phyloP scores from a whole-genome alignment of 345 rosid species.

The Corchorus capsularis region DNA sequence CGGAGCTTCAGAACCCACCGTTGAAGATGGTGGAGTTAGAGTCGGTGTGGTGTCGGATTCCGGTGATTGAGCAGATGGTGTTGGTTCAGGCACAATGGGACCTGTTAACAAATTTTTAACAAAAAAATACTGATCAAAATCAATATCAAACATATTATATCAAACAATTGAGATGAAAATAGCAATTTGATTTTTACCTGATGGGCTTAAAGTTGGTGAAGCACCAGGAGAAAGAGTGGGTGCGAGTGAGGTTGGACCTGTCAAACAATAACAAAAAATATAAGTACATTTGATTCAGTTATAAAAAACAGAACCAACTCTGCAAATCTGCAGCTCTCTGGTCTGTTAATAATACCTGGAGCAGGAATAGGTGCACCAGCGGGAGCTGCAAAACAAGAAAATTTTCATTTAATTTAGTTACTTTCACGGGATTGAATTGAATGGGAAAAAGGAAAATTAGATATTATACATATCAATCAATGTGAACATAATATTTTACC shows the following conservation, averaged over 20 bases:
- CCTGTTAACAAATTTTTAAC: slow-evolving; percentile 33
- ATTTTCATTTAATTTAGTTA: slow-evolving; percentile 1
- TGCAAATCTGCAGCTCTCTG: not conserved
- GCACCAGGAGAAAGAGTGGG: slow-evolving; percentile 49
- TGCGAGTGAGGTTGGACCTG: slow-evolving; percentile 60
- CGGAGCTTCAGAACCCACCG: slow-evolving; percentile 36
- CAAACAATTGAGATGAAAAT: not conserved
- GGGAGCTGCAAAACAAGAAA: slow-evolving; percentile 40
- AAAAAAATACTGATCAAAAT: not conserved
- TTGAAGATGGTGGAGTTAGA: slow-evolving; percentile 51
- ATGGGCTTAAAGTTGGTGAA: slow-evolving; percentile 50
- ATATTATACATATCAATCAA: not conserved
- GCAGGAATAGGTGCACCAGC: slow-evolving; percentile 65
- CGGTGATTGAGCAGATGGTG: slow-evolving; percentile 57
- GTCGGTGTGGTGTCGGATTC: slow-evolving; percentile 51
- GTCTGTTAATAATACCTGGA: slow-evolving; percentile 57
- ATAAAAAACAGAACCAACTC: not conserved
- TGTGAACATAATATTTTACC: slow-evolving; percentile 28
- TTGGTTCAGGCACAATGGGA: slow-evolving; percentile 61
- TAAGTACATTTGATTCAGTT: not conserved
- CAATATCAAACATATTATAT: not conserved
- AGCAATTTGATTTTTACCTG: slow-evolving; percentile 35
- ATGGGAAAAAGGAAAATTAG: not conserved
- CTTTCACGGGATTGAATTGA: not conserved
- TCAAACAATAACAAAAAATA: not conserved